Percentiles rank a stretch among this genome's conserved stretches.
Evolutionary conservation across 2,329 filamentous ascomycete genomes (phyloP).

Genomic region (Leptographium galeiforme): DNA sequence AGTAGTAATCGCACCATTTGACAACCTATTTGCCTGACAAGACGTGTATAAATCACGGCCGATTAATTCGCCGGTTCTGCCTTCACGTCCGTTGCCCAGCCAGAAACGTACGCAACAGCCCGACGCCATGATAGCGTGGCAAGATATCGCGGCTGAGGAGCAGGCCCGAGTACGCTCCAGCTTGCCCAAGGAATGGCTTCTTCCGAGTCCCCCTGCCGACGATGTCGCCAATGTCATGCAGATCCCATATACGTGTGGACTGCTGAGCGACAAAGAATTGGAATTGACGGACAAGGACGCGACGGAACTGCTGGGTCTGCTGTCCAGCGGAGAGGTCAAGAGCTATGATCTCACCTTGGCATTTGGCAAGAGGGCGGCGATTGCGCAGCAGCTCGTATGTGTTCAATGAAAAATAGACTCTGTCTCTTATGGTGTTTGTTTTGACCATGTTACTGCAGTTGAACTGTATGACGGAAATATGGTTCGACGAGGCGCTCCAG

Average conservation of each 20-base stretch:
- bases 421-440: background rate
- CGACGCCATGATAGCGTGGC: background rate
- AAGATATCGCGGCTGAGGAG: background rate
- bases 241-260: background rate
- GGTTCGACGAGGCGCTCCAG: background rate
- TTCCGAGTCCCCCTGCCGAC: background rate
- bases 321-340: background rate
- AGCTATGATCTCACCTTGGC: constrained; percentile 1
- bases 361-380: background rate
- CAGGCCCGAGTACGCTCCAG: no score
- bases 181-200: background rate
- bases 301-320: background rate
- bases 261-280: background rate
- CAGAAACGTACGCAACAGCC: background rate
- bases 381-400: constrained; percentile 1
- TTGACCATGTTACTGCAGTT: background rate
- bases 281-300: background rate
- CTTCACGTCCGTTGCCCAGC: background rate
- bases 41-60: background rate
- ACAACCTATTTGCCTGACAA: background rate
- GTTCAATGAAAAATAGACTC: background rate
- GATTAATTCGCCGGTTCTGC: background rate
- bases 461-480: constrained; percentile 1
- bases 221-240: background rate
- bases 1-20: background rate